phyloP scores from a whole-genome alignment of 2,329 filamentous ascomycete genomes.

The Fusarium sublunatum region DNA sequence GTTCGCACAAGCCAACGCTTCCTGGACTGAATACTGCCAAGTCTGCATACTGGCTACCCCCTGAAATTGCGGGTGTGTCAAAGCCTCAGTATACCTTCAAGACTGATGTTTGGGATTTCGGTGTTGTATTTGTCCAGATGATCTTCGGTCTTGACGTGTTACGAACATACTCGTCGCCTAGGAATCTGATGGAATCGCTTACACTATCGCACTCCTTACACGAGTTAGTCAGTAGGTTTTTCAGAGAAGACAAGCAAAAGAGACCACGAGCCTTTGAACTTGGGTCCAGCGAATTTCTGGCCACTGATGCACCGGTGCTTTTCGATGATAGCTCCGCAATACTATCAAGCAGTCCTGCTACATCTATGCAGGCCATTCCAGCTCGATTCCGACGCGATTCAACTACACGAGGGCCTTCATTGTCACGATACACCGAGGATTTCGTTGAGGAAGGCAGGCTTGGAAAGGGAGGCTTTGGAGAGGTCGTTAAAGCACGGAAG shows the following conservation, averaged over 20 bases:
- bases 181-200: constrained; percentile 75
- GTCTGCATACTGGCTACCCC: constrained; percentile 85
- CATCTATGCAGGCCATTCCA: constrained; percentile 57
- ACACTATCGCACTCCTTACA: constrained; percentile 79
- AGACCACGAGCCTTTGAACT: constrained; percentile 83
- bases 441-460: constrained; percentile 90
- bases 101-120: constrained; percentile 95
- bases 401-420: constrained; percentile 59
- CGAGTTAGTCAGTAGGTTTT: constrained; percentile 85
- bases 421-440: constrained; percentile 86
- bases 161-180: constrained; percentile 82
- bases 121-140: constrained; percentile 93
- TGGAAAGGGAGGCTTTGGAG: constrained; percentile 94
- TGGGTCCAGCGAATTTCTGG: constrained; percentile 72
- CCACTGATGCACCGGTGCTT: constrained; percentile 71
- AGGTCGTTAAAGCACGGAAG: constrained; percentile 94
- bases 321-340: constrained; percentile 57
- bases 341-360: constrained; percentile 57
- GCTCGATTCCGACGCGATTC: constrained; percentile 71
- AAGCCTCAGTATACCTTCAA: constrained; percentile 77
- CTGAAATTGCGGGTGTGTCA: constrained; percentile 74
- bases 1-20: constrained; percentile 62
- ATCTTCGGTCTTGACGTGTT: constrained; percentile 84
- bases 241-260: constrained; percentile 85
- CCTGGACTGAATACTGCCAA: constrained; percentile 70